Conservation (phyloP, 306 rosid species). For the Calophaca sinica region DNA sequence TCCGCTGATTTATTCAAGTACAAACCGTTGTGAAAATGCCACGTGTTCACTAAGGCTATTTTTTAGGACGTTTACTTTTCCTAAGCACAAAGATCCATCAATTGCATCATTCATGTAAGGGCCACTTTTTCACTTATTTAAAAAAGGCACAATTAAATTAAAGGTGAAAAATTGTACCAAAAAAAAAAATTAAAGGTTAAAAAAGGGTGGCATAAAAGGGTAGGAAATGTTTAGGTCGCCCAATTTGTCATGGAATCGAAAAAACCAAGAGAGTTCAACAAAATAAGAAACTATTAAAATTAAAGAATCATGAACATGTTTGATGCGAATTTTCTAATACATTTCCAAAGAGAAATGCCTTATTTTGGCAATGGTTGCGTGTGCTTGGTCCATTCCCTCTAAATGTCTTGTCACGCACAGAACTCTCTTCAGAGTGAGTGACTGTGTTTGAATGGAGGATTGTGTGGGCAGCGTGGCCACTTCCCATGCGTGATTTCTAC, state of each 20-base stretch:
- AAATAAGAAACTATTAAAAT: neutral
- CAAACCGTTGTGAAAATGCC: slow-evolving; percentile 7
- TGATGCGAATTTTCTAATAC: neutral
- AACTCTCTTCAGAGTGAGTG: slow-evolving; percentile 29
- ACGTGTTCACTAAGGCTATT: too few species aligned
- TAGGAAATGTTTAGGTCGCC: too few species aligned
- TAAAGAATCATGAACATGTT: slow-evolving; percentile 30
- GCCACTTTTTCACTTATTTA: slow-evolving; percentile 12
- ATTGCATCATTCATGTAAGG: too few species aligned
- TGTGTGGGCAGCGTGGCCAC: slow-evolving; percentile 57
- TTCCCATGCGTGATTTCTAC: slow-evolving; percentile 42
- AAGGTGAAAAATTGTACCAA: neutral
- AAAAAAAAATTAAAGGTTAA: too few species aligned
- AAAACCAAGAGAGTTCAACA: neutral
- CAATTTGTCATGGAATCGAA: neutral
- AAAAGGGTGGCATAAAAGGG: too few species aligned
- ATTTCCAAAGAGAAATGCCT: too few species aligned
- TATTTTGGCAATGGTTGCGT: slow-evolving; percentile 21
- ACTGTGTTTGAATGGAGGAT: slow-evolving; percentile 35
- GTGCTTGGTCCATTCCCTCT: slow-evolving; percentile 36
- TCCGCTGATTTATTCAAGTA: too few species aligned
- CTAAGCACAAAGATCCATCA: neutral
- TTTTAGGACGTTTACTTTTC: slow-evolving; percentile 26
- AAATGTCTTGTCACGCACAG: slow-evolving; percentile 42
- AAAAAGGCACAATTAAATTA: neutral